Evolutionary conservation across 805 yeast species (phyloP), one percentile per base, ranked within the genome.

Genomic region (Pichia ethanolica): DNA sequence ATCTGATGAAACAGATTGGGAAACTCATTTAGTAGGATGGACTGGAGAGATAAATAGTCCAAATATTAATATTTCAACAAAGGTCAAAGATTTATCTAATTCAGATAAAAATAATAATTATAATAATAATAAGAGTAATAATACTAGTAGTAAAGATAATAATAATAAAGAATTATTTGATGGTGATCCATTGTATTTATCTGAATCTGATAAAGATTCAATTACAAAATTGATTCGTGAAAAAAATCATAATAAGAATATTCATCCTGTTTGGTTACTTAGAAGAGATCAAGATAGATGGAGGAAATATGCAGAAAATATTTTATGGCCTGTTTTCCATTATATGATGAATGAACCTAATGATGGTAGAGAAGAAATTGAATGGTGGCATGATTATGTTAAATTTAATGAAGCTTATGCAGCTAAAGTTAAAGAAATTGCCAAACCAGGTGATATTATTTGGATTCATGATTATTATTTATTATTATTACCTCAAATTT

Each of bases 401-500:
- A 81, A 77, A 60, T 85, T 89, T 71, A 93, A 93, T 66, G 96
- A 89, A 67, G 89, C 89, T 9, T 93, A 86, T 65, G 89, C 93
- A 42, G 81, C 86, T 51, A 85, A 80, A 58, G 82, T 93, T 55
- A 73, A 80, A 56, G 72, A 77, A 44, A 73, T 86, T 33, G 93
- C 89, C 64, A 68, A 79, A 54, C 88, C 90, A 5, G 99, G 99
- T 35, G 97, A 90, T 64, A 74, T 90, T 38, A 83, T 90, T 49
- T 87, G 96, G 95, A 76, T 90, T 57, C 97, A 90, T 69, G 97
- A 90, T 68, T 89, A 88, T 68, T 88, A 90, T 61, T 69, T 90
- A 52, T 67, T 89, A 53, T 69, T 90, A 41, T 70, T 90, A 50
- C 97, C 97, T 3, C 93, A 85, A 61, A 73, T 90, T 65, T 69